These are phyloP conservation scores for Colletotrichum aenigma DNA, from an alignment of 2,329 filamentous ascomycete genomes.

Conservation along the genomic window DNA sequence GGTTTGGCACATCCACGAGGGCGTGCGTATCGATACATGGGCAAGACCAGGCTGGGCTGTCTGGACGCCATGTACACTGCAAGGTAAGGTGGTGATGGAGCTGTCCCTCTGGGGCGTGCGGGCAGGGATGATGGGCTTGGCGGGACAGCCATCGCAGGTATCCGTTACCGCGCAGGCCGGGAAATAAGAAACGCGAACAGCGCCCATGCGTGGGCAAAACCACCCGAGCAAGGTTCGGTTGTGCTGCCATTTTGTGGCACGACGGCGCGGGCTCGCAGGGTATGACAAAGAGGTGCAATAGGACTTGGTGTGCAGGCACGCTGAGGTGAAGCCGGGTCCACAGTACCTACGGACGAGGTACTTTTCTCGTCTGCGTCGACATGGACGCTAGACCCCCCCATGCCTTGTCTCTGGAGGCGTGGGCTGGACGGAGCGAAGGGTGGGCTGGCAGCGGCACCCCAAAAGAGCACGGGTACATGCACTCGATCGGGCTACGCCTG, in stretches of 20 bases:
- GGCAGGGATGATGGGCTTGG: neutral
- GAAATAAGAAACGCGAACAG: slow-evolving; percentile 16
- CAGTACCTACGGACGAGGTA: neutral
- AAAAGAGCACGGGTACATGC: neutral
- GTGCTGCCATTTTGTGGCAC: neutral
- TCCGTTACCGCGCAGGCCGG: slow-evolving; percentile 9
- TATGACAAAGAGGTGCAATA: neutral
- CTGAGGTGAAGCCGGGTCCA: neutral
- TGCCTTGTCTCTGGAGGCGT: neutral
- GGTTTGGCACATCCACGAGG: slow-evolving; percentile 8
- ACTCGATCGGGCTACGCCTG: neutral
- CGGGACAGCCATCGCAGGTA: slow-evolving; percentile 1
- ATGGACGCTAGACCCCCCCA: neutral
- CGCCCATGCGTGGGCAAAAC: slow-evolving; percentile 17
- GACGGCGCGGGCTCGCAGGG: neutral
- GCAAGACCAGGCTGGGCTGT: neutral
- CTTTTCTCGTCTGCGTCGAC: neutral
- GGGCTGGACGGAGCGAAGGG: neutral
- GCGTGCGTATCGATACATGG: slow-evolving; percentile 7
- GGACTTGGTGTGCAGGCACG: neutral
- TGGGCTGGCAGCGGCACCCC: neutral
- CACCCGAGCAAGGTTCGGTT: slow-evolving; percentile 7
- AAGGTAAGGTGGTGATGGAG: neutral
- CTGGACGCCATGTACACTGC: neutral
- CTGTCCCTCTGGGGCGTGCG: neutral